Evolutionary conservation across 2,329 filamentous ascomycete species (phyloP).

Genomic region (Aureobasidium musti): DNA sequence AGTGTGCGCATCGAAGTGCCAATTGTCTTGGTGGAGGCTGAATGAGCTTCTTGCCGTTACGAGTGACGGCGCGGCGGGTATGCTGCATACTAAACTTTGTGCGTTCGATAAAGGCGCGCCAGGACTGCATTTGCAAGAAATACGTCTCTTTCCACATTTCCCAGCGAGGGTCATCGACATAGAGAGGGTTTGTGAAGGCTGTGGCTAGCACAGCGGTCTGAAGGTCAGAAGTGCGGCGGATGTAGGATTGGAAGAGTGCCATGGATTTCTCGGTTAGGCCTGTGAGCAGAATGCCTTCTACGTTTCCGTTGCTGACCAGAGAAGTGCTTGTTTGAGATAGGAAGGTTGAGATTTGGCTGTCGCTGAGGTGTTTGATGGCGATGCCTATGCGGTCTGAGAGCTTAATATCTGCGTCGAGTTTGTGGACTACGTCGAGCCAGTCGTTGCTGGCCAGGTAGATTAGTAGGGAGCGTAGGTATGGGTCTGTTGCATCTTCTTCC

Average conservation of each 20-base stretch:
- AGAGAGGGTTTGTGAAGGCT: slow-evolving; percentile 71
- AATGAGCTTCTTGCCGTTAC: slow-evolving; percentile 63
- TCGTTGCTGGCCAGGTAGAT: slow-evolving; percentile 70
- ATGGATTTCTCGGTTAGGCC: slow-evolving; percentile 73
- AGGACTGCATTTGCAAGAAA: slow-evolving; percentile 69
- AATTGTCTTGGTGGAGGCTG: slow-evolving; percentile 69
- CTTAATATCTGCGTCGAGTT: slow-evolving; percentile 63
- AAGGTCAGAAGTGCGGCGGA: slow-evolving; percentile 73
- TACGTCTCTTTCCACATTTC: slow-evolving; percentile 75
- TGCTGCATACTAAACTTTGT: slow-evolving; percentile 78
- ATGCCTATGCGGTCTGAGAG: slow-evolving; percentile 73
- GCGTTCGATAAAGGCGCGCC: slow-evolving; percentile 69
- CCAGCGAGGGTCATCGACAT: slow-evolving; percentile 75
- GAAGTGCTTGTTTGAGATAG: slow-evolving; percentile 57
- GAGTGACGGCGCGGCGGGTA: slow-evolving; percentile 65
- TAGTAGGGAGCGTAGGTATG: slow-evolving; percentile 77
- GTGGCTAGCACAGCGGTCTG: slow-evolving; percentile 77
- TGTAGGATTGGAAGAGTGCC: slow-evolving; percentile 73
- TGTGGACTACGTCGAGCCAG: slow-evolving; percentile 71
- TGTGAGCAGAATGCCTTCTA: slow-evolving; percentile 75
- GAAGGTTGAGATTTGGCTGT: slow-evolving; percentile 50
- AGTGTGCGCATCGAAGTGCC: slow-evolving; percentile 74
- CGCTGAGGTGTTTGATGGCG: slow-evolving; percentile 70
- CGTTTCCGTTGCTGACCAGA: slow-evolving; percentile 66
- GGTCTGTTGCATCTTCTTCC: slow-evolving; percentile 67